A percentile compares a stretch with the other conserved stretches of the same genome.
These are phyloP conservation scores for Solanum lignicaule DNA, from an alignment of 257 asterid genomes.

Conservation along the genomic window DNA sequence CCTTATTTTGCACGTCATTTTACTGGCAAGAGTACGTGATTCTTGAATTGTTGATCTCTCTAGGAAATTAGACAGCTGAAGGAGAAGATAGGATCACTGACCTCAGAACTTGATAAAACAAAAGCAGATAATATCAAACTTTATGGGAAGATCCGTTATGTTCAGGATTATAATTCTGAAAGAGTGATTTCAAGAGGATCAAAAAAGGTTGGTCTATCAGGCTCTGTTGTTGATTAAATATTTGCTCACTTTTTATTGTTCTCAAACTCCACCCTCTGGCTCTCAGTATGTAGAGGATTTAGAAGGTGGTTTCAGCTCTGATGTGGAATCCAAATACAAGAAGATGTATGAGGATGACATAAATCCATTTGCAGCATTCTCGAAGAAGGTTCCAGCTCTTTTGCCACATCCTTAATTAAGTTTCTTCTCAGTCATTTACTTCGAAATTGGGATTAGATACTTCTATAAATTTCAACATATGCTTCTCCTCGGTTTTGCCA, in stretches of 20 bases:
- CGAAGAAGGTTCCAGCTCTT: constrained; percentile 56
- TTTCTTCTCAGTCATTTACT: neutral
- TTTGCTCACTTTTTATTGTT: constrained; percentile 1
- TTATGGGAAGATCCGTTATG: constrained; percentile 92
- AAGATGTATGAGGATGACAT: constrained; percentile 97
- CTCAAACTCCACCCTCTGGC: constrained; percentile 5
- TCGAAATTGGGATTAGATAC: neutral
- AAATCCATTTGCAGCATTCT: constrained; percentile 98
- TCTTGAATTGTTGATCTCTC: constrained; percentile 7
- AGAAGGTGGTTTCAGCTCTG: constrained; percentile 93
- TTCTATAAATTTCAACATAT: neutral
- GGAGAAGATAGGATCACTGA: constrained; percentile 77
- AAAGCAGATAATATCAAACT: constrained; percentile 97
- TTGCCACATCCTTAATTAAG: neutral
- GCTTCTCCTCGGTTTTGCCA: neutral
- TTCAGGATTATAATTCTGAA: constrained; percentile 96
- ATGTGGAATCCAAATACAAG: constrained; percentile 97
- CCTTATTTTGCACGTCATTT: neutral
- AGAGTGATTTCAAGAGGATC: constrained; percentile 95
- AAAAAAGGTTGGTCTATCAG: constrained; percentile 63
- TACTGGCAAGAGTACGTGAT: neutral
- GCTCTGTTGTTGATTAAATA: neutral
- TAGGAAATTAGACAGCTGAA: constrained; percentile 93
- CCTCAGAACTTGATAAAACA: constrained; percentile 81
- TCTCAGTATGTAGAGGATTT: constrained; percentile 86